Evolutionary conservation across 306 rosid genomes (phyloP).

Genomic region (Cajanus cajan): DNA sequence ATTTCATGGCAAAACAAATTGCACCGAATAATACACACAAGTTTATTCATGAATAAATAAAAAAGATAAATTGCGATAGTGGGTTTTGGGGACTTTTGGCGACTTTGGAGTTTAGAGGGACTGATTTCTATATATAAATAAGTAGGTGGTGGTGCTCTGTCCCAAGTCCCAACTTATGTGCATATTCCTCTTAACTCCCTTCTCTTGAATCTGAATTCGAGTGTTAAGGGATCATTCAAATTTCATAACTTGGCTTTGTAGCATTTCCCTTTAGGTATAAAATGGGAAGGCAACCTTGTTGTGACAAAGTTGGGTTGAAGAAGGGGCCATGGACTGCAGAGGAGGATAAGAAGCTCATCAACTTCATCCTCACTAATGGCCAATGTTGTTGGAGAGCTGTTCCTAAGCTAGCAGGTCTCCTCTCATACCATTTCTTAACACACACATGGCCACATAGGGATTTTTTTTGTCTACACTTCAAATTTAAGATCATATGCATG

Average conservation of each 20-base stretch:
- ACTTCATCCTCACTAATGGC: conserved; percentile 81
- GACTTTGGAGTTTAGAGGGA: conserved; percentile 24
- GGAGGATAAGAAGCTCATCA: conserved; percentile 91
- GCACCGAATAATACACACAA: neutral
- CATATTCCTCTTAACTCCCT: conserved; percentile 15
- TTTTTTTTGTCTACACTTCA: no score
- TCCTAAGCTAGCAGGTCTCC: conserved; percentile 86
- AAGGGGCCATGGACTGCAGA: conserved; percentile 92
- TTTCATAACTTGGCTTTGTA: neutral
- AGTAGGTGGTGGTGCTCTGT: conserved; percentile 51
- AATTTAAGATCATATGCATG: no score
- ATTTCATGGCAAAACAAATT: neutral
- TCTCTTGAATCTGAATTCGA: neutral
- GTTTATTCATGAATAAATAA: neutral
- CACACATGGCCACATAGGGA: neutral
- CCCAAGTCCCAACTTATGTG: conserved; percentile 29
- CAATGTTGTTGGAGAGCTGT: conserved; percentile 99
- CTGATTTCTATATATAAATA: conserved; percentile 38
- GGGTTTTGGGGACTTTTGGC: conserved; percentile 12
- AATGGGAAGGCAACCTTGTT: conserved; percentile 98
- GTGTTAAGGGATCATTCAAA: neutral
- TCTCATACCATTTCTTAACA: neutral
- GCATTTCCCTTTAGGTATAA: conserved; percentile 15
- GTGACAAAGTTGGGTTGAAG: conserved; percentile 98
- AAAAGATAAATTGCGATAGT: conserved; percentile 14